Conservation (phyloP, 202 grass and related monocot species). For the Schoenoplectus tabernaemontani region DNA sequence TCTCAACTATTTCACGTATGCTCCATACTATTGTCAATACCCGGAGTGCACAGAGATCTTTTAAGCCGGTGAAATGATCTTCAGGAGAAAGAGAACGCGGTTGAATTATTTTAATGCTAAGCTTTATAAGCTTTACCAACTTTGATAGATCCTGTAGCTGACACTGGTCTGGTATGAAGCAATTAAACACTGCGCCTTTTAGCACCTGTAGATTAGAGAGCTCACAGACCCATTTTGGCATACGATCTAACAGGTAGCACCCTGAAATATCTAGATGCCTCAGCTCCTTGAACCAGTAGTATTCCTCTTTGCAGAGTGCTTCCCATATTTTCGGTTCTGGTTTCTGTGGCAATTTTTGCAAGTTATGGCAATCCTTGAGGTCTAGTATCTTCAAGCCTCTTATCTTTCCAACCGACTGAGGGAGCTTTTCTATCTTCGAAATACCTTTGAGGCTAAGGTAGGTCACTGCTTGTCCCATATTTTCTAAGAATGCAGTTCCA, state of each 20-base stretch:
- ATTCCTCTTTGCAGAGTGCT: neutral
- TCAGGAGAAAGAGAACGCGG: neutral
- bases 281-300: constrained; percentile 23
- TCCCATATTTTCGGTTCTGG: neutral
- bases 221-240: constrained; percentile 38
- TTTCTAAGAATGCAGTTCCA: constrained; percentile 25
- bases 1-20: constrained; percentile 5
- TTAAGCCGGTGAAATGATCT: constrained; percentile 29
- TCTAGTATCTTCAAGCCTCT: constrained; percentile 46
- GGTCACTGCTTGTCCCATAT: constrained; percentile 32
- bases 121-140: constrained; percentile 45
- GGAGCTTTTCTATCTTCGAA: constrained; percentile 44
- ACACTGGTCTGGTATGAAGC: neutral
- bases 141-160: constrained; percentile 33
- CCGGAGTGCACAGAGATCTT: constrained; percentile 19
- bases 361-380: constrained; percentile 59
- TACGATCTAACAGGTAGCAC: constrained; percentile 47
- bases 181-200: constrained; percentile 25
- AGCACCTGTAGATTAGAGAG: constrained; percentile 51
- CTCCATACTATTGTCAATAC: constrained; percentile 51
- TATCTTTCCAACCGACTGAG: constrained; percentile 29
- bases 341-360: constrained; percentile 37
- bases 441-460: constrained; percentile 52
- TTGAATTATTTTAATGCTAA: constrained; percentile 37
- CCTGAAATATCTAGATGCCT: constrained; percentile 57